These are phyloP conservation scores for Hypoxylon sp. DNA, from an alignment of 2,329 filamentous ascomycete genomes.

Conservation along the genomic window DNA sequence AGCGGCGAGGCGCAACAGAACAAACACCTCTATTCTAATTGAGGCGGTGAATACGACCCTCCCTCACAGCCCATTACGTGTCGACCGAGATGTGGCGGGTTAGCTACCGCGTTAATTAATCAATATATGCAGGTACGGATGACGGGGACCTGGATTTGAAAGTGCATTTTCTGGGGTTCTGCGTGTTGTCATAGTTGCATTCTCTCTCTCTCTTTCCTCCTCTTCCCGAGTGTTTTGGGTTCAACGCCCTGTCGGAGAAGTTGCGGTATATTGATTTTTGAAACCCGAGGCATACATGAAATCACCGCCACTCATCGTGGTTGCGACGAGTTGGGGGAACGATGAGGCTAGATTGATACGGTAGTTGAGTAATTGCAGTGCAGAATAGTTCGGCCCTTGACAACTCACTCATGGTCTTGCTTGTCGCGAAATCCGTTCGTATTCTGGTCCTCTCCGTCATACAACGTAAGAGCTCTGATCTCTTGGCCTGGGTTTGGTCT, in stretches of 20 bases:
- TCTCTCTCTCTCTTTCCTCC: constrained; percentile 4
- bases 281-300: constrained; percentile 9
- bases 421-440: neutral
- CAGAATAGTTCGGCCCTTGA: neutral
- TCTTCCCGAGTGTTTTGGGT: constrained; percentile 11
- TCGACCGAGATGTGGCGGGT: constrained; percentile 39
- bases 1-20: constrained; percentile 23
- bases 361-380: constrained; percentile 9
- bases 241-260: constrained; percentile 23
- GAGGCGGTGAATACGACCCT: constrained; percentile 43
- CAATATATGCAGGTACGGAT: constrained; percentile 45
- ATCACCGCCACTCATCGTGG: constrained; percentile 3
- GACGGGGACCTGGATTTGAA: constrained; percentile 21
- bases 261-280: constrained; percentile 18
- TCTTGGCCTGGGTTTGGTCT: neutral
- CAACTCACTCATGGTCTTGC: neutral
- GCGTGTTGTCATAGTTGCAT: constrained; percentile 33
- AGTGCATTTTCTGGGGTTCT: constrained; percentile 24
- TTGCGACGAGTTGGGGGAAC: constrained; percentile 1
- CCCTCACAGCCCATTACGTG: constrained; percentile 37
- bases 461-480: no score
- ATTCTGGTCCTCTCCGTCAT: neutral
- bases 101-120: constrained; percentile 32
- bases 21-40: constrained; percentile 23
- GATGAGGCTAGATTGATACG: constrained; percentile 21